Percentiles rank a stretch among this genome's conserved stretches.
Conservation (phyloP, 108 stramenopile species). For the Cyclostephanos invisitatus region DNA sequence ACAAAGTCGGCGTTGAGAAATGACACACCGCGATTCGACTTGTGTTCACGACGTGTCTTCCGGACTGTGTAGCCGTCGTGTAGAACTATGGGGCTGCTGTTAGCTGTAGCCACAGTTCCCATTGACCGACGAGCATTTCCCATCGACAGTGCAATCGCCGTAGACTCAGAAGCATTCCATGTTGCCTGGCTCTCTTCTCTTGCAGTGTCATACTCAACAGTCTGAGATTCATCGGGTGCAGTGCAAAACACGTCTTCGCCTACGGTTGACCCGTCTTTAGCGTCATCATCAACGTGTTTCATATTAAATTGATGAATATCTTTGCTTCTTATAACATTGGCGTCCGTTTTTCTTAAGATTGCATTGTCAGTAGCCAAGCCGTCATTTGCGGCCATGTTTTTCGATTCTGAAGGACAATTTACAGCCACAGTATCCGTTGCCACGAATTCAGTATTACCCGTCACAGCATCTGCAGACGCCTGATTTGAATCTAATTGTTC, state of each 20-base stretch:
- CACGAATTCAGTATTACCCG: background rate
- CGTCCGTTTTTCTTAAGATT: background rate
- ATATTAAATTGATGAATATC: too few species aligned
- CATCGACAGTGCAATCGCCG: background rate
- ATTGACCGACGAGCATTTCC: conserved; percentile 18
- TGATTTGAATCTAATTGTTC: too few species aligned
- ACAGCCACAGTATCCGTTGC: too few species aligned
- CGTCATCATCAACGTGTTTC: too few species aligned
- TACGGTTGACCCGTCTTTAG: background rate
- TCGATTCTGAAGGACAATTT: too few species aligned
- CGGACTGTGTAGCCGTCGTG: conserved; percentile 40
- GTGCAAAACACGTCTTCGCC: conserved; percentile 26
- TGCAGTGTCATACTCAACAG: conserved; percentile 17
- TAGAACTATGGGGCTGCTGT: conserved; percentile 23
- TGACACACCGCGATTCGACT: conserved; percentile 9
- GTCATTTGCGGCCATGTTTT: too few species aligned
- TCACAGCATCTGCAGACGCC: conserved; percentile 1
- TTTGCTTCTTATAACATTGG: background rate
- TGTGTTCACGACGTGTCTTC: conserved; percentile 9
- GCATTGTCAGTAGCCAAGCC: too few species aligned
- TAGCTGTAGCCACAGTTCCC: conserved; percentile 8
- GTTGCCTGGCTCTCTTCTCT: conserved; percentile 1
- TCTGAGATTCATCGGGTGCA: conserved; percentile 15
- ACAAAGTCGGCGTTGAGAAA: conserved; percentile 7
- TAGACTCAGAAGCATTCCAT: background rate